Evolutionary conservation across 768 basidiomycete species (phyloP), one percentile per base, ranked within the genome.

Genomic region (Termitomyces titanicus): DNA sequence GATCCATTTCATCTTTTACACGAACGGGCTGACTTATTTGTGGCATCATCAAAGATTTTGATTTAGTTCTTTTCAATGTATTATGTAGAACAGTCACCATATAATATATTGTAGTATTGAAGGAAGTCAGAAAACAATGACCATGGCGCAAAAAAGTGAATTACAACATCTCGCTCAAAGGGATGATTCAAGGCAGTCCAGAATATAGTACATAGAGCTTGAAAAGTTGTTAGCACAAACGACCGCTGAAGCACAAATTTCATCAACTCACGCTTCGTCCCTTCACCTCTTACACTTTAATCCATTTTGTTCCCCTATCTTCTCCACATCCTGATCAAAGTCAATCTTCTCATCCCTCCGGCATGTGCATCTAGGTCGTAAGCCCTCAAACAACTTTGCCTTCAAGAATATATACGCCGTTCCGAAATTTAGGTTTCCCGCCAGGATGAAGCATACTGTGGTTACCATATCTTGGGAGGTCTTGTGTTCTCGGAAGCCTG

Each of bases 361-460:
- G 35, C 47, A 48, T 20, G 34, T 48, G 20, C 47, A 48, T 34
- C n/a, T 22, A 22, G 22, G 47, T 11, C 12, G 47, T 24, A 45
- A n/a, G 3, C 35, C n/a, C 33, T 55, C 40, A 15, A 48, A 50
- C 33, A 55, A 45, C 45, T 49, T 60, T 38, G 48, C 39, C 24
- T 47, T 56, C 25, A 60, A 44, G 9, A 56, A 60, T 37, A 60
- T n/a, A 42, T 47, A 60, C 27, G 52, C 59, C 24, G 59, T 60
- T 33, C 42, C 59, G 33, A 46, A 29, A 17, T 51, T 49, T 17
- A 54, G 18, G 24, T 49, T 42, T 2, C 55, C 59, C 9, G 55
- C 45, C 6, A 60, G 47, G 35, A 57, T 34, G 31, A 57, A 57
- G 11, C 42, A 53, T 29, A 25, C 20, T 24, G 59, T 57, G 7